Percentiles rank a stretch among this genome's conserved stretches.
Conservation (phyloP, 2,329 filamentous ascomycete genomes). For the Colletotrichum sp. region DNA sequence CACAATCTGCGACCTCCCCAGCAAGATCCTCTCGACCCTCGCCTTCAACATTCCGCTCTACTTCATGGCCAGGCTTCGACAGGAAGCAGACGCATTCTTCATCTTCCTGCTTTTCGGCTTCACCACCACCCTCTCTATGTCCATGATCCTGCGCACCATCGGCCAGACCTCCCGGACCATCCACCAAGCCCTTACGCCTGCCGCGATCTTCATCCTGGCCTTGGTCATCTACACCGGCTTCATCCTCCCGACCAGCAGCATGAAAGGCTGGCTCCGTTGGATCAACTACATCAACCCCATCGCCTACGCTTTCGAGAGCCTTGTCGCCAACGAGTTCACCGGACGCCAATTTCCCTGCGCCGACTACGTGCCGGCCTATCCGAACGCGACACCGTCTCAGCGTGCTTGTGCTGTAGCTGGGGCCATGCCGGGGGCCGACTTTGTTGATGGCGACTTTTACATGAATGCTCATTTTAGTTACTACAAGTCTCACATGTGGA, state of each 20-base stretch:
- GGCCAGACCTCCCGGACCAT: constrained; percentile 54
- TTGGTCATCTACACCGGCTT: constrained; percentile 63
- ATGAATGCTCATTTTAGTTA: constrained; percentile 45
- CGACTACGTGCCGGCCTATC: constrained; percentile 26
- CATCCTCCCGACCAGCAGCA: constrained; percentile 43
- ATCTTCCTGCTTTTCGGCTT: constrained; percentile 58
- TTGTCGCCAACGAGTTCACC: constrained; percentile 69
- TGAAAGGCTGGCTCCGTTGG: constrained; percentile 54
- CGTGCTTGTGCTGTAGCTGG: constrained; percentile 50
- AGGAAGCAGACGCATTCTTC: constrained; percentile 59
- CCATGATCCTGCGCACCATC: constrained; percentile 54
- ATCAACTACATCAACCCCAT: constrained; percentile 58
- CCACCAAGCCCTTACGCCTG: constrained; percentile 57
- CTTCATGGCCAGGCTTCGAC: constrained; percentile 67
- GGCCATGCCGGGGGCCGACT: constrained; percentile 42
- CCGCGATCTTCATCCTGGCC: constrained; percentile 55
- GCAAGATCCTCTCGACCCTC: constrained; percentile 52
- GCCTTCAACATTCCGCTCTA: constrained; percentile 68
- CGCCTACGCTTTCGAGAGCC: constrained; percentile 69
- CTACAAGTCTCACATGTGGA: constrained; percentile 1
- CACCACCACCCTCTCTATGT: constrained; percentile 52
- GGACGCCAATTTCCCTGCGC: constrained; percentile 47
- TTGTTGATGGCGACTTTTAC: constrained; percentile 50
- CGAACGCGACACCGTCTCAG: constrained; percentile 21
- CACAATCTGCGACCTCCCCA: constrained; percentile 12